These are phyloP conservation scores for Carex parvula DNA, from an alignment of 176 grass and related monocot genomes.

Conservation along the genomic window DNA sequence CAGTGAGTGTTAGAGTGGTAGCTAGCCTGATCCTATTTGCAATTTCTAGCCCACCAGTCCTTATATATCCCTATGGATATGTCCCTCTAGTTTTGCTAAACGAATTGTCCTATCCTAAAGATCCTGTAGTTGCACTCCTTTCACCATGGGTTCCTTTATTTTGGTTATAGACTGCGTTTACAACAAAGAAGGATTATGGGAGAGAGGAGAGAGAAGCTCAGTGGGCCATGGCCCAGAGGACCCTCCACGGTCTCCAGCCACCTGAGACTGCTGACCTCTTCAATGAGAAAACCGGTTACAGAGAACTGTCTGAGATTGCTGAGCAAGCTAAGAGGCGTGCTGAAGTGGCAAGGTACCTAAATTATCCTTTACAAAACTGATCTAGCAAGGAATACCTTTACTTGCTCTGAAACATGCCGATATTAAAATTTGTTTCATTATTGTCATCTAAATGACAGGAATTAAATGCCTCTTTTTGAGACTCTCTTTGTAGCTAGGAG, in stretches of 20 bases:
- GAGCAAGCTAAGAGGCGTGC: slow-evolving; percentile 97
- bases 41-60: no score
- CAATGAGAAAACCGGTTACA: slow-evolving; percentile 51
- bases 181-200: slow-evolving; percentile 90
- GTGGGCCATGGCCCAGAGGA: slow-evolving; percentile 93
- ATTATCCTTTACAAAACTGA: background rate
- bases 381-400: background rate
- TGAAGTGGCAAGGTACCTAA: slow-evolving; percentile 61
- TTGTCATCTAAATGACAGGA: background rate
- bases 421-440: background rate
- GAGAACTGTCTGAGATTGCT: slow-evolving; percentile 83
- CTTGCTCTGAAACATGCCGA: background rate
- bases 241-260: slow-evolving; percentile 72
- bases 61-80: no score
- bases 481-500: no score
- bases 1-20: no score
- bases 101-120: no score
- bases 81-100: no score
- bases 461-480: background rate
- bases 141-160: background rate
- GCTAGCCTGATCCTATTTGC: no score
- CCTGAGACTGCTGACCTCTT: slow-evolving; percentile 27
- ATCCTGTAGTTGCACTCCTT: no score
- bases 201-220: slow-evolving; percentile 78
- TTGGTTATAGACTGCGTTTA: slow-evolving; percentile 56